Evolutionary conservation across 139 green algal genomes (phyloP), one percentile per base, ranked within the genome.

Genomic region (Coelastrella sp.): DNA sequence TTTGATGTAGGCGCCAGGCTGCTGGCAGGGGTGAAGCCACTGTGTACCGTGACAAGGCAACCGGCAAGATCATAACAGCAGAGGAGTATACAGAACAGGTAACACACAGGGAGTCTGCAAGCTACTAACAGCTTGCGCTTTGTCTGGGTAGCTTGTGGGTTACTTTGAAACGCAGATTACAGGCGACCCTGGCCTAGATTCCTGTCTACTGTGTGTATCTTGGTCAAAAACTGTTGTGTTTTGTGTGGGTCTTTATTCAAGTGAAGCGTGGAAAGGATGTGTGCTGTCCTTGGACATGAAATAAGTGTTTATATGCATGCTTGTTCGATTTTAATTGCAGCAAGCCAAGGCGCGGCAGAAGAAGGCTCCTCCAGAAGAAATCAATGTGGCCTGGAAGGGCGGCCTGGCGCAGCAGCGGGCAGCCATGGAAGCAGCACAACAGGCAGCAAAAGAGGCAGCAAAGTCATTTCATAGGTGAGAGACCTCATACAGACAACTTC

Each of bases 11-110:
- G 83, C 91, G 91, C 4, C 82, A 83, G 20, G 93, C 90, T 1
- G 91, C 92, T 58, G 95, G 95, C 10, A 89, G 93, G 7, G 93
- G 91, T 35, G 95, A 95, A 7, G 68, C 93, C 15, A 98, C 96
- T 19, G 94, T 98, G 58, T 97, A 97, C 89, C 93, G 97, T n/a
- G 95, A 97, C 92, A 94, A 94, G 68, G 82, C 70, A 19, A 92
- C 93, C 7, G 95, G 96, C 14, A 91, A 92, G 19, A 66, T 89
- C 4, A 92, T 97, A 70, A 94, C 66, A 49, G 90, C 89, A 27
- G 94, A 96, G 79, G 93, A 96, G 91, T 95, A 93, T 79, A 56
- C 81, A 19, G 91, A 94, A 83, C 85, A 84, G 85, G 84, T 88
- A 85, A 70, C 63, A 70, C 63, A 22, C 63, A 70, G 15, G 12